Percentiles rank a stretch among this genome's conserved stretches.
phyloP scores from a whole-genome alignment of 140 eudicot species.

The Flaveria floridana region DNA sequence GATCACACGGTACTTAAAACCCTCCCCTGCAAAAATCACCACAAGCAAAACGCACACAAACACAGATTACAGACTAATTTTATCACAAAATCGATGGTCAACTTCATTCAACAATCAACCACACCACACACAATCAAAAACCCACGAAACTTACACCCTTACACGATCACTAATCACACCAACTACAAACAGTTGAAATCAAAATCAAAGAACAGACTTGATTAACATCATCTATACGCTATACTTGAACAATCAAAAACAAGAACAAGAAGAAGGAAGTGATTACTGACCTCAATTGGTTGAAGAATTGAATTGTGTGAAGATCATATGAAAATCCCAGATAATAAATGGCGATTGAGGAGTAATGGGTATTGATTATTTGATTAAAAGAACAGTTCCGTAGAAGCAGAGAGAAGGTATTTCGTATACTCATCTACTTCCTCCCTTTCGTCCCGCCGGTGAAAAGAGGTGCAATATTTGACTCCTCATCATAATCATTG shows the following conservation, averaged over 20 bases:
- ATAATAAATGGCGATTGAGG: neutral
- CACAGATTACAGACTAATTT: neutral
- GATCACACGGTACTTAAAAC: slow-evolving; percentile 12
- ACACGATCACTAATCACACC: too few species aligned
- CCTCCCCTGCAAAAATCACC: neutral
- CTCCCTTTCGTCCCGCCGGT: slow-evolving; percentile 65
- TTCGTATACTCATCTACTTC: slow-evolving; percentile 81
- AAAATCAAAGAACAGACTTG: slow-evolving; percentile 11
- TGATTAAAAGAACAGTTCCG: slow-evolving; percentile 44
- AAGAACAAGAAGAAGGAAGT: neutral
- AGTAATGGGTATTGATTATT: neutral
- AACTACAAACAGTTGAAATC: neutral
- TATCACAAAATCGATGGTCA: neutral
- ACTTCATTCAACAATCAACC: slow-evolving; percentile 16
- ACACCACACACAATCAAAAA: neutral
- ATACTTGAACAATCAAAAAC: neutral
- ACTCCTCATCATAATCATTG: neutral
- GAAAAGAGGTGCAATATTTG: neutral
- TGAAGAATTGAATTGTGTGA: neutral
- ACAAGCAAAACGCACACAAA: slow-evolving; percentile 19
- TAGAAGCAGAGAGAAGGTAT: slow-evolving; percentile 61
- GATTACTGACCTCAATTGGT: neutral
- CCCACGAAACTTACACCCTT: too few species aligned
- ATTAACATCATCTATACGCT: neutral
- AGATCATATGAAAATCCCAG: neutral